phyloP scores from a whole-genome alignment of 2,329 filamentous ascomycete genomes.

The Apiospora marii region DNA sequence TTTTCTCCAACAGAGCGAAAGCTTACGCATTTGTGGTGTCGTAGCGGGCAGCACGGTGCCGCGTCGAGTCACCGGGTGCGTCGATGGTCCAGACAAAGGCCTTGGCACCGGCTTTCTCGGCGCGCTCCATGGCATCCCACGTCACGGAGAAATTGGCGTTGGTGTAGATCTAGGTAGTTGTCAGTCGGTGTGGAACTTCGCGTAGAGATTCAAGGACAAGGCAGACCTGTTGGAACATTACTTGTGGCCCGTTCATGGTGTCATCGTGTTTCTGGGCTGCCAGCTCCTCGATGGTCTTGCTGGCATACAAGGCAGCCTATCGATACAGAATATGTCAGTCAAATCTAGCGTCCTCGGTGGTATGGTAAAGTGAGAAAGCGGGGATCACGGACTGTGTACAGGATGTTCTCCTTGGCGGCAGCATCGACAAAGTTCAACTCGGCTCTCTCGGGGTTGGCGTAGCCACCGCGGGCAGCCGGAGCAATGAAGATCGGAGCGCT shows the following conservation, averaged over 20 bases:
- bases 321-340: not conserved
- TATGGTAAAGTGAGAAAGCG: not conserved
- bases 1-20: not conserved
- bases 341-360: not conserved
- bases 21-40: constrained; percentile 27
- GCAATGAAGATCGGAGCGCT: constrained; percentile 53
- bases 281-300: constrained; percentile 38
- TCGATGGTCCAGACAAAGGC: constrained; percentile 41
- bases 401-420: constrained; percentile 48
- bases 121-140: constrained; percentile 32
- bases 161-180: constrained; percentile 30
- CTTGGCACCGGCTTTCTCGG: constrained; percentile 32
- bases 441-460: constrained; percentile 43
- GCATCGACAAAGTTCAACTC: constrained; percentile 52
- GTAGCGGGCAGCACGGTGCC: constrained; percentile 28
- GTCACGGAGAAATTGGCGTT: constrained; percentile 37
- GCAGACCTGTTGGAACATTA: constrained; percentile 38
- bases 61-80: constrained; percentile 31
- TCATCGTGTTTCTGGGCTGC: constrained; percentile 33
- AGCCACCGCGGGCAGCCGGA: constrained; percentile 48
- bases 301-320: constrained; percentile 35
- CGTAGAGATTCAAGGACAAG: not conserved
- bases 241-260: constrained; percentile 30
- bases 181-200: not conserved
- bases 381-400: constrained; percentile 45